Evolutionary conservation across 257 asterid genomes (phyloP), one percentile per base, ranked within the genome.

Genomic region (Fraxinus anomala): DNA sequence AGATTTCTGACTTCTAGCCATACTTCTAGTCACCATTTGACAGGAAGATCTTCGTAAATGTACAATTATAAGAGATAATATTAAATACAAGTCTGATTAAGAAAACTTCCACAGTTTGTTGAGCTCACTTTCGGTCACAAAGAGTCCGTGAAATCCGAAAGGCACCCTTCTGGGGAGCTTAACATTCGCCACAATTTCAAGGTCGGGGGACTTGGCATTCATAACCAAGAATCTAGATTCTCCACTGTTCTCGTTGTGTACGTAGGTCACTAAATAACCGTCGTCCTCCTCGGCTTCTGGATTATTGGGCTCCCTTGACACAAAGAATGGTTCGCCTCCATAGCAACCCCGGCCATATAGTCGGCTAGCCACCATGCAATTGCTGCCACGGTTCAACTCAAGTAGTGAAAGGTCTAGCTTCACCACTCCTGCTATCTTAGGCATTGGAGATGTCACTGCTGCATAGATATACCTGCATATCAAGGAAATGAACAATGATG

Each of bases 141-240:
- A 93, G 19, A 87, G 79, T 0, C 96, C 97, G 40, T 94, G 97
- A 69, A 94, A 94, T 44, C 98, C 98, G 51, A 83, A 89, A 3
- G 98, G 97, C 24, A 94, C 96, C 66, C 98, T 83, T 19, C 40
- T 82, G 0, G 97, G 98, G 42, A 94, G 81, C 73, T 79, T 84
- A 28, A 94, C 95, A 36, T 83, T 83, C 6, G 94, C 97, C 47
- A 94, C 78, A 73, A 82, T 87, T 7, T 94, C 91, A 73, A 94
- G 98, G 70, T 33, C 81, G 0, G 92, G 97, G 5, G 97, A 90
- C 76, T 83, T 88, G 0, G 98, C 92, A 85, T 94, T 96, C 98
- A 92, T 92, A 8, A 89, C 96, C 33, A 92, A 14, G 36, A 89
- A 89, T 5, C 36, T 82, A 1, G 98, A 92, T 42, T 92, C 94